Conservation (phyloP, 192 early-diverging fungal genomes). For the Coemansia sp. region DNA sequence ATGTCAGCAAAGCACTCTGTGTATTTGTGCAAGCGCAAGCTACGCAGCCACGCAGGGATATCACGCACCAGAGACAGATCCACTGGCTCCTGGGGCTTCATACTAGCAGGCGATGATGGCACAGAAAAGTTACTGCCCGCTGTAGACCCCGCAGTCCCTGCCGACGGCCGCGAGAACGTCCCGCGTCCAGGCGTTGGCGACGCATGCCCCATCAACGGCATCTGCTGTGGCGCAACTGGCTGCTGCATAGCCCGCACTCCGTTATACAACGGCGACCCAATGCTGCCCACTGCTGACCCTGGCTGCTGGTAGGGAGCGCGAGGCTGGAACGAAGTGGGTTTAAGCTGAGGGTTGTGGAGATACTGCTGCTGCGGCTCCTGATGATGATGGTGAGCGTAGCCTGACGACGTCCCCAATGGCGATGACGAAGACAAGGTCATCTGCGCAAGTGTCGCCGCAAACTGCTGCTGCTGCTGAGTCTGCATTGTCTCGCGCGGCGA, state of each 20-base stretch:
- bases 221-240: constrained; percentile 5
- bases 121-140: constrained; percentile 7
- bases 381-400: constrained; percentile 32
- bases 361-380: constrained; percentile 20
- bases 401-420: constrained; percentile 21
- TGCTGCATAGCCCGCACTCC: neutral
- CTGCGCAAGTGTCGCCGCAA: constrained; percentile 43
- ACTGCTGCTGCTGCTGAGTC: constrained; percentile 44
- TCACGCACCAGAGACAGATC: constrained; percentile 63
- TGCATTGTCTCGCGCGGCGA: constrained; percentile 57
- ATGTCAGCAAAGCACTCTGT: constrained; percentile 83
- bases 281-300: neutral
- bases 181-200: constrained; percentile 10
- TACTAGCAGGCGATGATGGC: constrained; percentile 18
- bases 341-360: constrained; percentile 4
- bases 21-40: constrained; percentile 96
- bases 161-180: constrained; percentile 6
- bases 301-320: constrained; percentile 8
- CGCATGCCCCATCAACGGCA: neutral
- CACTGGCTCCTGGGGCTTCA: constrained; percentile 27
- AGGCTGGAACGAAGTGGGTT: neutral
- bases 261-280: neutral
- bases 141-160: constrained; percentile 1
- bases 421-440: constrained; percentile 26
- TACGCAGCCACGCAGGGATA: constrained; percentile 92